Evolutionary conservation across 768 basidiomycete genomes (phyloP).

Genomic region (Psilocybe cubensis): DNA sequence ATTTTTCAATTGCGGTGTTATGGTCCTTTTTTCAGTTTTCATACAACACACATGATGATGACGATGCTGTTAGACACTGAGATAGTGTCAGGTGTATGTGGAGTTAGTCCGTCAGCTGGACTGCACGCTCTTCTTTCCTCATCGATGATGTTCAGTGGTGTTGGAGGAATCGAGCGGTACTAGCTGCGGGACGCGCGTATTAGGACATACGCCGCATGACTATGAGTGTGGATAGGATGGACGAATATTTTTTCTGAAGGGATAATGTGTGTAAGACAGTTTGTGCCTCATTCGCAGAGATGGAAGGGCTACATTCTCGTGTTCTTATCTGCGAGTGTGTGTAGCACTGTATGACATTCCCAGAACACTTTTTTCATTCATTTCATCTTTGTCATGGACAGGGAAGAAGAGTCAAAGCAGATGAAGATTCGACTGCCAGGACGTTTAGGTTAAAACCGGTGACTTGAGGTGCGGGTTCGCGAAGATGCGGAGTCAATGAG

Average conservation of each 20-base stretch:
- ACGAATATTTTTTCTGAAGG: too few relatives aligned
- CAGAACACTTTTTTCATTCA: background rate
- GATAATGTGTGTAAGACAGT: too few relatives aligned
- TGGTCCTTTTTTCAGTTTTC: background rate
- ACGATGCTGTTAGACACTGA: background rate
- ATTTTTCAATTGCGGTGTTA: background rate
- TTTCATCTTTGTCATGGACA: background rate
- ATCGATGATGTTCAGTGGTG: too few relatives aligned
- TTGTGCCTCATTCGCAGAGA: too few relatives aligned
- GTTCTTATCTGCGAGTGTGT: too few relatives aligned
- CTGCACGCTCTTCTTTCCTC: too few relatives aligned
- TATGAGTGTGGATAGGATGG: too few relatives aligned
- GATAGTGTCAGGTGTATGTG: background rate
- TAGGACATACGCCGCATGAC: too few relatives aligned
- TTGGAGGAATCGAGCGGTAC: background rate
- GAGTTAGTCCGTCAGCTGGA: background rate
- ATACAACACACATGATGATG: background rate
- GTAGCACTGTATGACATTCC: too few relatives aligned
- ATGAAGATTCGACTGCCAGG: background rate
- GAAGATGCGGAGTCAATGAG: background rate
- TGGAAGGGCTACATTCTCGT: too few relatives aligned
- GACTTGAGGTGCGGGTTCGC: conserved; percentile 3
- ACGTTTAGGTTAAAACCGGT: background rate
- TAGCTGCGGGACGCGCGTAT: too few relatives aligned
- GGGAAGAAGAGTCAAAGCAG: background rate